Evolutionary conservation across 768 basidiomycete species (phyloP), one percentile per base, ranked within the genome.

Genomic region (Agrocybe praecox): DNA sequence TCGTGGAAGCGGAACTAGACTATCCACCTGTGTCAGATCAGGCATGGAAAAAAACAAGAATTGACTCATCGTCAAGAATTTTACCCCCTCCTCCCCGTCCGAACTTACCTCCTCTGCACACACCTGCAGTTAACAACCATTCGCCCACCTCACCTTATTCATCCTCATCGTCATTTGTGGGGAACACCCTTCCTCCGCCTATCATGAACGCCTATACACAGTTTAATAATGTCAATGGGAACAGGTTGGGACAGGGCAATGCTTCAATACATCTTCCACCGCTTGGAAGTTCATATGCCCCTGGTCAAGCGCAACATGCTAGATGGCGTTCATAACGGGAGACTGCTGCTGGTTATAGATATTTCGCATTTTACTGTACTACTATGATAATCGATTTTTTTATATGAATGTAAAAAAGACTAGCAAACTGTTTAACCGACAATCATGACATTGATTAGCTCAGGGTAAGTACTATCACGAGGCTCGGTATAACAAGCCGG

Each of bases 21-120:
- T 54, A 46, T 60, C 69, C 68, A 1, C 82, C 86, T 15, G 81
- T 83, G 8, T 81, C 86, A 4, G 89, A 89, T 63, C 81, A 80
- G 58, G 81, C 86, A 33, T 92, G 89, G 90, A 92, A 92, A 76
- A 90, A 88, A 70, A 72, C 74, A 12, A 71, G 79, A 48, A 56
- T 74, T 32, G 79, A 80, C 48, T 61, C 63, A 58, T 60, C 55
- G 18, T 60, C 59, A 36, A 54, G 60, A 17, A 54, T 57, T 46
- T 43, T 61, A 26, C 56, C 60, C 26, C 40, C 49, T 36, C 60
- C 56, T 42, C 53, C 19, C 36, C 34, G 52, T 14, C 42, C 49
- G 48, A 43, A 44, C 33, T 53, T 57, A 15, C 55, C 62, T 33
- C 46, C 51, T 19, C 50, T 57, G 32, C 62, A 58, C 49, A 50